Base-by-base conservation (phyloP, 2,329 filamentous ascomycete genomes). In the Elsinoe ampelina region DNA sequence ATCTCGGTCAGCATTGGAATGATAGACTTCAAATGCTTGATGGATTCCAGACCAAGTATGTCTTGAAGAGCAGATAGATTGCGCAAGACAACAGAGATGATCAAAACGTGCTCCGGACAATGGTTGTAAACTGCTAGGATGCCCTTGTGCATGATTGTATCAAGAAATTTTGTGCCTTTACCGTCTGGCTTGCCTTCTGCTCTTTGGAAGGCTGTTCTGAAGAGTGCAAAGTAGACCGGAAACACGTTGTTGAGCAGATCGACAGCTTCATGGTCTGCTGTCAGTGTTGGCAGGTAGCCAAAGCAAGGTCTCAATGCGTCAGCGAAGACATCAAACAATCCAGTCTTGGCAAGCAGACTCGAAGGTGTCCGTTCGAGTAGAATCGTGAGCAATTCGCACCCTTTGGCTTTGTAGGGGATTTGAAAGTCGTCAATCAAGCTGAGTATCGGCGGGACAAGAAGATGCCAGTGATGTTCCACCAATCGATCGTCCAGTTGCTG, bases 241-340 rank as follows among this genome's bases (percentile, higher is more conserved):
- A 90, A 95, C 0, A 86, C 82, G 5, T 77, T 75, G 5, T 69
- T 65, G 1, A 95, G 77, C 2, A 96, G 72, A 1, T 66, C 64
- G 1, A 86, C 66, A 3, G 87, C 87, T 57, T 93, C 86, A 0
- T 77, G 67, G 64, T 88, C 85, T 0, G 87, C 83, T 0, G 89
- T 95, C 41, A 95, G 73, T 11, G 78, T 82, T 0, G 92, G 91
- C 5, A 95, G 76, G 63, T 83, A 87, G 6, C 85, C 77, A n/a
- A 95, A 77, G 35, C 84, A 82, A 0, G 89, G 87, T 61, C 84
- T 78, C 1, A 89, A 71, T 2, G 84, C 80, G 17, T 89, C 80
- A 64, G 85, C 79, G 59, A 92, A 85, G 22, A 92, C 79, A 12
- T 77, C 72, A 19, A 78, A 79, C 6, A 92, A 79, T 0, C 87